A percentile compares a stretch with the other conserved stretches of the same genome.
Conservation (phyloP, 2,329 filamentous ascomycete genomes). For the Pestalotiopsis sp. region DNA sequence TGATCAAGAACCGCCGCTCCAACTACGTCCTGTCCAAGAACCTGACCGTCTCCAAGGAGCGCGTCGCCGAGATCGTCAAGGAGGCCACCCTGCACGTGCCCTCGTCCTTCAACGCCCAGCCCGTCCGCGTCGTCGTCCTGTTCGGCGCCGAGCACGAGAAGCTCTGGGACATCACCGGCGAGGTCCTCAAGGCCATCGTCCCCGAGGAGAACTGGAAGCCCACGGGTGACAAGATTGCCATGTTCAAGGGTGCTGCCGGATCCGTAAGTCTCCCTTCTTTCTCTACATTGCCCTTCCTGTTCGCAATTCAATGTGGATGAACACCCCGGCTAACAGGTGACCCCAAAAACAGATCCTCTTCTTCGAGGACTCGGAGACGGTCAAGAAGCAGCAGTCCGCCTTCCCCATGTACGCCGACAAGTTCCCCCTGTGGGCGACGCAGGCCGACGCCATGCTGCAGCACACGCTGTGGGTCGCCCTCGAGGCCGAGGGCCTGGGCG, state of each 20-base stretch:
- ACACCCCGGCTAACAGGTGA: not conserved
- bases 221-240: constrained; percentile 43
- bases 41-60: constrained; percentile 57
- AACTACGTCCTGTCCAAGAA: constrained; percentile 70
- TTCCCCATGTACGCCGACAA: constrained; percentile 77
- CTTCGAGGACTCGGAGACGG: constrained; percentile 75
- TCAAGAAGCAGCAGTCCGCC: constrained; percentile 68
- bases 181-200: constrained; percentile 69
- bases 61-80: constrained; percentile 68
- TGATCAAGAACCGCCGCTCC: constrained; percentile 69
- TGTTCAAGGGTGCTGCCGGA: constrained; percentile 75
- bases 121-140: constrained; percentile 76
- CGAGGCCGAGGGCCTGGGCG: constrained; percentile 81
- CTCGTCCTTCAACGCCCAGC: constrained; percentile 87
- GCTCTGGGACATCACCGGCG: constrained; percentile 77
- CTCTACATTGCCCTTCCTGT: not conserved
- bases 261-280: constrained; percentile 56
- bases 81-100: constrained; percentile 71
- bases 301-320: not conserved
- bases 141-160: constrained; percentile 83
- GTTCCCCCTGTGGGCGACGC: constrained; percentile 76
- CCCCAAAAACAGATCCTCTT: constrained; percentile 68
- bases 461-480: constrained; percentile 80
- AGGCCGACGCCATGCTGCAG: constrained; percentile 83
- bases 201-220: constrained; percentile 63